Evolutionary conservation across 257 asterid species (phyloP), one percentile per base, ranked within the genome.

Genomic region (Solanum boliviense): DNA sequence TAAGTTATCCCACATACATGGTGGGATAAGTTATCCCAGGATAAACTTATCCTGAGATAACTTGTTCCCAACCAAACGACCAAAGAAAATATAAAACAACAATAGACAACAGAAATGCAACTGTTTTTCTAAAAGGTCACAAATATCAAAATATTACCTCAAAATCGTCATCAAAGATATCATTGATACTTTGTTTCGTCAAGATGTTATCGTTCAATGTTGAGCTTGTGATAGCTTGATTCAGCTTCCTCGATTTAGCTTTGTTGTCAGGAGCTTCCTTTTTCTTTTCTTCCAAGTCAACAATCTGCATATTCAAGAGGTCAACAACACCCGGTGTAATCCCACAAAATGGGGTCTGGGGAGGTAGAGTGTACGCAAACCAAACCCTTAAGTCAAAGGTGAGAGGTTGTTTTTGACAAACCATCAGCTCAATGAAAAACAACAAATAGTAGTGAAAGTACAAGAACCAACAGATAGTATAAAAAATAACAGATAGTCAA

Each of bases 271-370:
- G 62, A 73, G 90, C 89, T 81, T 90, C 94, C 87, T 60, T 73
- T 27, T 90, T 92, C 83, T 93, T 91, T 89, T 91, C 94, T 85
- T 92, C 94, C 29, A 94, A 91, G 75, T 91, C 95, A 88, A 91
- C 95, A 87, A 94, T 88, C 98, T 95, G 89, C 86, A 82, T 48
- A 82, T 31, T 82, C 18, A 25, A 81, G 84, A n/a, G 29, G 20
- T 83, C 72, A 84, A 65, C 15, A 52, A 58, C 27, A 58, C 1
- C 67, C 27, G 4, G 12, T 3, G 68, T 58, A 58, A 58, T 58
- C 13, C 27, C 32, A 62, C 31, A n/a, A n/a, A 62, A n/a, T 62
- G 71, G 71, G 2, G 3, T n/a, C 3, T n/a, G 2, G 71, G 4
- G 4, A 65, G 32, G 72, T 2, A n/a, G 71, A 62, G 8, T 62